Evolutionary conservation across 352 stramenopile genomes (phyloP).

Genomic region (Pythium oligandrum): DNA sequence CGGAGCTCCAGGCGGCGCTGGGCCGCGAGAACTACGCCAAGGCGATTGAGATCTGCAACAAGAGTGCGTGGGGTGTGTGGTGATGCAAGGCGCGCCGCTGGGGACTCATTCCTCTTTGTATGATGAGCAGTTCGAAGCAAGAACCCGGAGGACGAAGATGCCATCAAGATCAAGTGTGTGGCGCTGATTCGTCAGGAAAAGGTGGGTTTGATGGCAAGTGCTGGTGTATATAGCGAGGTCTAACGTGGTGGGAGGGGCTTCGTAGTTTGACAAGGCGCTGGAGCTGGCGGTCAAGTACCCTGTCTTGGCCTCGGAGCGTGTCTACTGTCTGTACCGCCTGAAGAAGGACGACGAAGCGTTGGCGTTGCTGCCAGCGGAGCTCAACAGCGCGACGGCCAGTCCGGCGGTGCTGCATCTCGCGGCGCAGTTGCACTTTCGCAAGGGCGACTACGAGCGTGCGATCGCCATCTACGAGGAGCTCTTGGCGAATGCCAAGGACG

Average conservation of each 20-base stretch:
- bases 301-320: conserved; percentile 54
- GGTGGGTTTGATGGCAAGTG: conserved; percentile 17
- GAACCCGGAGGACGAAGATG: conserved; percentile 63
- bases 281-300: conserved; percentile 70
- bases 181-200: conserved; percentile 80
- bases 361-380: conserved; percentile 23
- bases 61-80: conserved; percentile 39
- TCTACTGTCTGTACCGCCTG: conserved; percentile 79
- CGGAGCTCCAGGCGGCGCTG: conserved; percentile 71
- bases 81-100: not conserved
- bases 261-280: conserved; percentile 80
- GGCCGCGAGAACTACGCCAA: conserved; percentile 76
- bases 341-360: conserved; percentile 74
- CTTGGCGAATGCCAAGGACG: conserved; percentile 34
- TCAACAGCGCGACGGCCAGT: conserved; percentile 22
- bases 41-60: conserved; percentile 83
- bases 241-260: not conserved
- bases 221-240: not conserved
- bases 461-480: conserved; percentile 79
- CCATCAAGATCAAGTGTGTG: conserved; percentile 79
- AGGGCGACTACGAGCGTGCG: conserved; percentile 50
- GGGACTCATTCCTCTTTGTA: not conserved
- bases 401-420: conserved; percentile 52
- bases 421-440: conserved; percentile 71
- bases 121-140: conserved; percentile 54